Base-by-base conservation (phyloP, 2,329 filamentous ascomycete species). In the Microsporum ferrugineum region DNA sequence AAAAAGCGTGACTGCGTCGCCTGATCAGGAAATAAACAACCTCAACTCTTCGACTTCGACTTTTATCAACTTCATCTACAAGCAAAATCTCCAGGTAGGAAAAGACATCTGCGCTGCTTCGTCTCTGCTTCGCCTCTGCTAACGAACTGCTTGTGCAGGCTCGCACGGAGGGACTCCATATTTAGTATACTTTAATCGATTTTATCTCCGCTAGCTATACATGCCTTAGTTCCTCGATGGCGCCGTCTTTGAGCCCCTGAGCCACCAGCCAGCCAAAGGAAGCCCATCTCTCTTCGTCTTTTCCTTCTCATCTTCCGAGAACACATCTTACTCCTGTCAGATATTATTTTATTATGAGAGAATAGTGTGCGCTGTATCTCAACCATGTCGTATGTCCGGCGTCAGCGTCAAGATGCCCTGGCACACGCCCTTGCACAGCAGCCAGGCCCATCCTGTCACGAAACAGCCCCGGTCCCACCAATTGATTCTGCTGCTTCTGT, bases 401-500 rank as follows among this genome's bases (percentile, higher is more conserved):
- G 51, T 31, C 51, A 55, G 51, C 51, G 51, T 55, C 51, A 55
- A 55, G 51, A 55, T 23, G 51, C 51, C 51, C 51, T 55, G 51
- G 51, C 51, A 55, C 51, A 55, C 51, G 31, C 51, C 51, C 51
- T 55, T 31, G 51, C 51, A 55, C 51, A 55, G 51, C 51, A 55
- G 51, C 51, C 51, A 55, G 51, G 51, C 8, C 51, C 51, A 55
- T 55, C 51, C 51, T 31, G n/a, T 55, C 51, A 55, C 51, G 51
- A 55, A 55, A 55, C 51, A 55, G 51, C 51, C 51, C 51, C 31
- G 33, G 51, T 55, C 51, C 51, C 51, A 55, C 51, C 51, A 36
- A 17, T 31, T 14, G 51, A 34, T 29, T 36, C 14, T 36, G 31
- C 51, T 53, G 49, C 29, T n/a, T 34, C 27, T 34, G 23, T 14